Percentiles rank a stretch among this genome's conserved stretches.
Conservation (phyloP, 1,284 basidiomycete species). For the Grifola frondosa region DNA sequence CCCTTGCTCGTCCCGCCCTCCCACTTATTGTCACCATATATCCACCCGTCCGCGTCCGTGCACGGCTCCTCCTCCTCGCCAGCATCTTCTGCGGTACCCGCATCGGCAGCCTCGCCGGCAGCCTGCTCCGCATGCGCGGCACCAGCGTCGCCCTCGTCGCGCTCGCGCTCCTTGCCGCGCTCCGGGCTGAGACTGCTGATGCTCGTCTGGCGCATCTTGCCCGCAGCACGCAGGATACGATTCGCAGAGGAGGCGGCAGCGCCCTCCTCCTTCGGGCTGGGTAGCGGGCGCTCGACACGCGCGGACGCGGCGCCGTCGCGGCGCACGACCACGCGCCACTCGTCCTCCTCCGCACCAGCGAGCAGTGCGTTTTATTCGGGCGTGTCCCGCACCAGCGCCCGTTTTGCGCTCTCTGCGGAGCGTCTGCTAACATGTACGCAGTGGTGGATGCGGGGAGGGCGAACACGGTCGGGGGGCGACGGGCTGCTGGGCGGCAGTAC, state of each 20-base stretch:
- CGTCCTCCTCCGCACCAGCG: constrained; percentile 82
- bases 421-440: constrained; percentile 56
- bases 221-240: constrained; percentile 46
- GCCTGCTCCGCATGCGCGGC: constrained; percentile 25
- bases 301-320: constrained; percentile 49
- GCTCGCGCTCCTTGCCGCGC: constrained; percentile 13
- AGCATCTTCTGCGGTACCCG: constrained; percentile 15
- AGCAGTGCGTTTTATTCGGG: constrained; percentile 66
- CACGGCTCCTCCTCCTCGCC: constrained; percentile 42
- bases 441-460: constrained; percentile 52
- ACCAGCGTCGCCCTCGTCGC: constrained; percentile 13
- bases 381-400: constrained; percentile 45
- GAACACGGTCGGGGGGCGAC: constrained; percentile 64
- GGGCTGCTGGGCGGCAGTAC: constrained; percentile 54
- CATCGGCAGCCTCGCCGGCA: constrained; percentile 28
- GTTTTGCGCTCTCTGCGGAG: too few relatives aligned
- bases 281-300: constrained; percentile 60
- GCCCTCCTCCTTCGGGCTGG: constrained; percentile 50
- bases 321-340: constrained; percentile 77
- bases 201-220: constrained; percentile 44
- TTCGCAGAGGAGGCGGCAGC: constrained; percentile 32
- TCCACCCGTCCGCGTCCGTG: constrained; percentile 90
- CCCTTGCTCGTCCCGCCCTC: constrained; percentile 75
- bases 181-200: too few relatives aligned
- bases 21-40: constrained; percentile 97